These are phyloP conservation scores for Imleria badia DNA, from an alignment of 768 basidiomycete species.

Conservation along the genomic window DNA sequence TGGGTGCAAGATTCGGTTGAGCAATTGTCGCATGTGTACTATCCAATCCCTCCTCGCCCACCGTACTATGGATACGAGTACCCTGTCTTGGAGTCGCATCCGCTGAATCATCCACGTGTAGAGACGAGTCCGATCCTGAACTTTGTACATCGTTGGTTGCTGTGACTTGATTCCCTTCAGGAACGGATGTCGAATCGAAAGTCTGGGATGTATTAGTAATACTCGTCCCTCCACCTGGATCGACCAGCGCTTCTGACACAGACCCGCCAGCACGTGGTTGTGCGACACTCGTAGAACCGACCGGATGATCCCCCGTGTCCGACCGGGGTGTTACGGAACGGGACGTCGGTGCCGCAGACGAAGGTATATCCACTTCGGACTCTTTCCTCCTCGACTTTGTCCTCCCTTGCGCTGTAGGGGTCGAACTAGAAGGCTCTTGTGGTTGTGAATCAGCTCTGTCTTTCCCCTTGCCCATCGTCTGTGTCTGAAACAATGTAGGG, in stretches of 20 bases:
- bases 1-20: not conserved
- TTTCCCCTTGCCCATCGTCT: constrained; percentile 23
- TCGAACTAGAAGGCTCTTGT: constrained; percentile 1
- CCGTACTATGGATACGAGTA: not conserved
- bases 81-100: constrained; percentile 21
- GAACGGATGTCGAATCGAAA: constrained; percentile 2
- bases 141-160: not conserved
- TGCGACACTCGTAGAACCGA: not conserved
- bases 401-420: constrained; percentile 9
- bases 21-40: not conserved
- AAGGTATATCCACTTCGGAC: not conserved
- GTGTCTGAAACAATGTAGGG: not conserved
- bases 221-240: constrained; percentile 22
- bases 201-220: not conserved
- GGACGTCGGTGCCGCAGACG: constrained; percentile 3
- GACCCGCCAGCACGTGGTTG: not conserved
- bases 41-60: not conserved
- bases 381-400: constrained; percentile 9
- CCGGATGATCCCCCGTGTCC: constrained; percentile 5
- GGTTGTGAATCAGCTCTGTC: constrained; percentile 8
- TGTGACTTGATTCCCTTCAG: not conserved
- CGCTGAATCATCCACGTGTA: constrained; percentile 2
- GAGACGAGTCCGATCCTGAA: not conserved
- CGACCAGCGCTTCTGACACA: constrained; percentile 11
- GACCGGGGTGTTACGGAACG: constrained; percentile 19